Conservation (phyloP, 1,139 yeast genomes). For the Taphrina deformans region DNA sequence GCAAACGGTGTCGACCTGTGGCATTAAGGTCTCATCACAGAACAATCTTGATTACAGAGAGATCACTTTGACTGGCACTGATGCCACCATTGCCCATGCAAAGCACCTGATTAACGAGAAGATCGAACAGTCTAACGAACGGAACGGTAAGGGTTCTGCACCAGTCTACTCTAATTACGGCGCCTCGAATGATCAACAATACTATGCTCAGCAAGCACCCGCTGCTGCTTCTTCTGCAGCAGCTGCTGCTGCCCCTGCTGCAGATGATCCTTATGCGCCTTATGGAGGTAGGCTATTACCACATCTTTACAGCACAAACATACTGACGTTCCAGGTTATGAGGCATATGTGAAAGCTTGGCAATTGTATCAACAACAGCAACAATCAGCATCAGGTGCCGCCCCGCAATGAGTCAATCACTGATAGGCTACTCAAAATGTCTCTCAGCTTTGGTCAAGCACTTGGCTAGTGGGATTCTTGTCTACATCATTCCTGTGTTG, state of each 20-base stretch:
- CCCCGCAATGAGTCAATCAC: background rate
- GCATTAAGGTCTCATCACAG: constrained; percentile 32
- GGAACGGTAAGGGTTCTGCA: constrained; percentile 10
- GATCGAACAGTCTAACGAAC: constrained; percentile 24
- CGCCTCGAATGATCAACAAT: constrained; percentile 4
- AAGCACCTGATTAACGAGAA: constrained; percentile 28
- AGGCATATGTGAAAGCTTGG: constrained; percentile 31
- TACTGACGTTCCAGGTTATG: constrained; percentile 12
- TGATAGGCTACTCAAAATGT: background rate
- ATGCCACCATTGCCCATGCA: constrained; percentile 34
- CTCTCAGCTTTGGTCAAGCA: background rate
- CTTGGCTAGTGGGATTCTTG: background rate
- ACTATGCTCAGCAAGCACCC: constrained; percentile 4
- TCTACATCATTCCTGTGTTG: background rate
- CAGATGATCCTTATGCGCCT: constrained; percentile 33
- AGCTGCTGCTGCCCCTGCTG: constrained; percentile 1
- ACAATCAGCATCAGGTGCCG: background rate
- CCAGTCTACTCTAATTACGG: constrained; percentile 9
- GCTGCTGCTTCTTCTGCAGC: constrained; percentile 8
- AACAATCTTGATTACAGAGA: constrained; percentile 30
- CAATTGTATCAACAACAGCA: constrained; percentile 30
- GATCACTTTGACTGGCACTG: constrained; percentile 33
- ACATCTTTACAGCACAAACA: background rate
- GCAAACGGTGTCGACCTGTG: constrained; percentile 32
- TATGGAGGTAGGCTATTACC: constrained; percentile 12